Percentiles rank a stretch among this genome's conserved stretches.
These are phyloP conservation scores for Vitis hybrid DNA, from an alignment of 177 flowering plant species.

Conservation along the genomic window DNA sequence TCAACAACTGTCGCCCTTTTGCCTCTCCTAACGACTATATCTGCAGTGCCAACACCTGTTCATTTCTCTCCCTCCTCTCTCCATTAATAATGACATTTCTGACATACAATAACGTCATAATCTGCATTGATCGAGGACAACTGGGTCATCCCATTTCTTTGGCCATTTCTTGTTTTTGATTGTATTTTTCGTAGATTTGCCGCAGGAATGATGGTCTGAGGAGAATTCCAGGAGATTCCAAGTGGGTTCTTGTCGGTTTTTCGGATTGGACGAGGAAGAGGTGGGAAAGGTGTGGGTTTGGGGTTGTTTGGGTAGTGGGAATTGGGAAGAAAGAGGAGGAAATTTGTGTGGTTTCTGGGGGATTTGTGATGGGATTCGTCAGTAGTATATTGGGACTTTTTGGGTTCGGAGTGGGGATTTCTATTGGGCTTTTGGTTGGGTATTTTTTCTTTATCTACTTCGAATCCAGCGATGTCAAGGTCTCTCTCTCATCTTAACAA, in stretches of 20 bases:
- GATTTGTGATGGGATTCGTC: slow-evolving; percentile 62
- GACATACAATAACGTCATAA: background rate
- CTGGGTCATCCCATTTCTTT: background rate
- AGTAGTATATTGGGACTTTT: slow-evolving; percentile 63
- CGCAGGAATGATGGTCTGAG: background rate
- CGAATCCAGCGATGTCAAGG: slow-evolving; percentile 81
- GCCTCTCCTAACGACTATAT: too few species aligned
- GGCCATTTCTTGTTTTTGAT: background rate
- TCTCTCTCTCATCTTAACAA: slow-evolving; percentile 3
- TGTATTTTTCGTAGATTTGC: background rate
- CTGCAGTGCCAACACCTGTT: slow-evolving; percentile 3
- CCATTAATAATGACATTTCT: background rate
- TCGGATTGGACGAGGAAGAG: background rate
- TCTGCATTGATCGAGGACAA: background rate
- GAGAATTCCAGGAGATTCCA: background rate
- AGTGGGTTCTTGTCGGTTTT: background rate
- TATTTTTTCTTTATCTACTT: slow-evolving; percentile 78
- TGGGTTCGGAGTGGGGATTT: slow-evolving; percentile 80
- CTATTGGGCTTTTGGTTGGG: slow-evolving; percentile 69
- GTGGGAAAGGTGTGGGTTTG: background rate
- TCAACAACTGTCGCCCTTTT: too few species aligned
- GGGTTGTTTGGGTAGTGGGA: slow-evolving; percentile 9
- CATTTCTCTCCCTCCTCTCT: background rate
- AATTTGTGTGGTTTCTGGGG: background rate
- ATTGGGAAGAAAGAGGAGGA: background rate